Evolutionary conservation across 352 stramenopile genomes (phyloP).

Genomic region (Phytophthora sp.): DNA sequence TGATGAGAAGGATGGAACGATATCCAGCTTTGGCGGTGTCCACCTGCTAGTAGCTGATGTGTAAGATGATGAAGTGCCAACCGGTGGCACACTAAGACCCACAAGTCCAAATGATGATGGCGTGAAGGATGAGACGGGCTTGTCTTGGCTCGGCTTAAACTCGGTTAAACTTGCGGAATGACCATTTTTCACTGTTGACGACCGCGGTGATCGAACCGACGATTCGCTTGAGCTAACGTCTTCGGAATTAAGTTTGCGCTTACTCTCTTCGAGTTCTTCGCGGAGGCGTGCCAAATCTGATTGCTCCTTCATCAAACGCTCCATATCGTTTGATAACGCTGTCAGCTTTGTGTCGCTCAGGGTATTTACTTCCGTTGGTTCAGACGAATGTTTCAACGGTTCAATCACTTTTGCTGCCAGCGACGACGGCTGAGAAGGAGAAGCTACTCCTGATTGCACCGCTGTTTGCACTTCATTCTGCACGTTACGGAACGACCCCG

Average conservation of each 20-base stretch:
- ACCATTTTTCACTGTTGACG: slow-evolving; percentile 14
- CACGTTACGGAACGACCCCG: slow-evolving; percentile 30
- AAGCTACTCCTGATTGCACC: slow-evolving; percentile 1
- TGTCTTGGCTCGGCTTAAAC: slow-evolving; percentile 28
- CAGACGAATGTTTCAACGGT: slow-evolving; percentile 30
- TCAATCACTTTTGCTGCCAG: slow-evolving; percentile 50
- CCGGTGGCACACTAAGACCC: slow-evolving; percentile 2
- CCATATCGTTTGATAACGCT: slow-evolving; percentile 52
- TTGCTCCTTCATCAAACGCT: slow-evolving; percentile 74
- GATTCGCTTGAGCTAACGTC: slow-evolving; percentile 14
- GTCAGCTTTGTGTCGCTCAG: slow-evolving; percentile 1
- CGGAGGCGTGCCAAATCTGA: slow-evolving; percentile 64
- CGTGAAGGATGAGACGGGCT: slow-evolving; percentile 21
- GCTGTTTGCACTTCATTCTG: slow-evolving; percentile 11
- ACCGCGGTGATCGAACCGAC: neutral
- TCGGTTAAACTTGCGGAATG: slow-evolving; percentile 15
- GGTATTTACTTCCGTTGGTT: neutral
- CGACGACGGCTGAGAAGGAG: slow-evolving; percentile 21
- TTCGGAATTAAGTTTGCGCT: slow-evolving; percentile 57
- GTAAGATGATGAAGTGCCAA: slow-evolving; percentile 11
- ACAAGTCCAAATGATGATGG: slow-evolving; percentile 30
- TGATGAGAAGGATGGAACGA: slow-evolving; percentile 37
- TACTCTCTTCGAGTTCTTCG: slow-evolving; percentile 73
- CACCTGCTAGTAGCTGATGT: slow-evolving; percentile 18
- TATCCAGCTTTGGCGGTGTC: slow-evolving; percentile 36